Evolutionary conservation across 2,329 filamentous ascomycete genomes (phyloP), one percentile per base, ranked within the genome.

Genomic region (Dryadomyces quercus-mongolicae): DNA sequence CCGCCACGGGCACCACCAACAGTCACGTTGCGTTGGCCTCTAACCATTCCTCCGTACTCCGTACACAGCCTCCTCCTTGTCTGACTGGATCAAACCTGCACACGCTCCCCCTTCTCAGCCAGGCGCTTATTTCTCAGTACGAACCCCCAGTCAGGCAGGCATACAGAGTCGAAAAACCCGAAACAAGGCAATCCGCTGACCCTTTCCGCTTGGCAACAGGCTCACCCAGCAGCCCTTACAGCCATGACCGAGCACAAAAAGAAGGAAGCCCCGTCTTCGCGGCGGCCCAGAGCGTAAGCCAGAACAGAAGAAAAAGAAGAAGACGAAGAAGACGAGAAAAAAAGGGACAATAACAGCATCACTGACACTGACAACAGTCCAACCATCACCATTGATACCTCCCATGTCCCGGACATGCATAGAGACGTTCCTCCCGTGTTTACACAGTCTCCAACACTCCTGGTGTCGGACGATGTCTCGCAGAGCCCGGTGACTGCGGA

Each of bases 341-440:
- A 48, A 7, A 1, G 34, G n/a, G 22, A 8, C 3, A 34, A 6
- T n/a, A n/a, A n/a, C n/a, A n/a, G n/a, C n/a, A n/a, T n/a, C n/a
- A n/a, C n/a, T n/a, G n/a, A n/a, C n/a, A n/a, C n/a, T n/a, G n/a
- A n/a, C n/a, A 25, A 7, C 56, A 78, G 75, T 45, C 76, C 75
- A 40, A 77, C 75, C 53, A 78, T 78, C 56, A 79, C 74, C 52
- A 78, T 79, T 53, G 74, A 78, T 59, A 77, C 75, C 13, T 72
- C 75, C 9, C 54, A 56, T 48, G 58, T 63, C 16, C 47, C 61
- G 53, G 62, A 66, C 42, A 65, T 31, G 57, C 60, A 68, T 3
- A 55, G 58, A n/a, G 65, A 67, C 56, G 63, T 55, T 61, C 64
- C 55, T 5, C 58, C 59, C 7, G 22, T 52, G 3, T 56, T 54